Percentiles rank a stretch among this genome's conserved stretches.
Evolutionary conservation across 164 flowering plant species (phyloP).

Genomic region (Echeveria elegans): DNA sequence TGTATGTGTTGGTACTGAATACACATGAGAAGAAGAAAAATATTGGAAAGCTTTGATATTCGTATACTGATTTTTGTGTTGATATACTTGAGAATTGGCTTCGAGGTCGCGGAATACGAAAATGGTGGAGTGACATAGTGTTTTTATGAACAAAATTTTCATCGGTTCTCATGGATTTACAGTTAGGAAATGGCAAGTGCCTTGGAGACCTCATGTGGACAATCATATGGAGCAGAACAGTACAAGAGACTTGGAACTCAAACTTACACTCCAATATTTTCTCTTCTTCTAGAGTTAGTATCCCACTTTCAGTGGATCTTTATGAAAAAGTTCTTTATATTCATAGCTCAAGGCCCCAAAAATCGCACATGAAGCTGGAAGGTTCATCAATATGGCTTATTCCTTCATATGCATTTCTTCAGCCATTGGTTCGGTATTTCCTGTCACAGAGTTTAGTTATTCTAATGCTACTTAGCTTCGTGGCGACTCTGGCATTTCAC

Average conservation of each 20-base stretch:
- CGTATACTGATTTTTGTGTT: too few relatives aligned
- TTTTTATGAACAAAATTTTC: not conserved
- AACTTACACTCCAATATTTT: constrained; percentile 42
- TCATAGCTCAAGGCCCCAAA: constrained; percentile 49
- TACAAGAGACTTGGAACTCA: constrained; percentile 38
- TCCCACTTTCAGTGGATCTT: constrained; percentile 43
- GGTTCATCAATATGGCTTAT: constrained; percentile 32
- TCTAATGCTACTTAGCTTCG: constrained; percentile 40
- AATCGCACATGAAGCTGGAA: constrained; percentile 49
- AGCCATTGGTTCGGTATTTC: constrained; percentile 39
- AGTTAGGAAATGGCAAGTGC: constrained; percentile 60
- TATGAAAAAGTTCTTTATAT: constrained; percentile 29
- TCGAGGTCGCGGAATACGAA: not conserved
- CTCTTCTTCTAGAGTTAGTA: constrained; percentile 29
- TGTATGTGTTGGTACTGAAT: too few relatives aligned
- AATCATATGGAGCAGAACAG: constrained; percentile 59
- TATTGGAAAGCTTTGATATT: too few relatives aligned
- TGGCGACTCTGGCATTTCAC: constrained; percentile 27
- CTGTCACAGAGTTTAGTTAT: constrained; percentile 38
- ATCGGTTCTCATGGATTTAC: constrained; percentile 1
- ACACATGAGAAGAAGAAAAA: too few relatives aligned
- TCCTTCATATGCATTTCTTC: constrained; percentile 46
- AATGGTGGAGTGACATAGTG: not conserved
- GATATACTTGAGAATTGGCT: not conserved
- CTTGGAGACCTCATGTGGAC: constrained; percentile 57